Base-by-base conservation (phyloP, 495 filamentous ascomycete species). In the Penicillium mononematosum region DNA sequence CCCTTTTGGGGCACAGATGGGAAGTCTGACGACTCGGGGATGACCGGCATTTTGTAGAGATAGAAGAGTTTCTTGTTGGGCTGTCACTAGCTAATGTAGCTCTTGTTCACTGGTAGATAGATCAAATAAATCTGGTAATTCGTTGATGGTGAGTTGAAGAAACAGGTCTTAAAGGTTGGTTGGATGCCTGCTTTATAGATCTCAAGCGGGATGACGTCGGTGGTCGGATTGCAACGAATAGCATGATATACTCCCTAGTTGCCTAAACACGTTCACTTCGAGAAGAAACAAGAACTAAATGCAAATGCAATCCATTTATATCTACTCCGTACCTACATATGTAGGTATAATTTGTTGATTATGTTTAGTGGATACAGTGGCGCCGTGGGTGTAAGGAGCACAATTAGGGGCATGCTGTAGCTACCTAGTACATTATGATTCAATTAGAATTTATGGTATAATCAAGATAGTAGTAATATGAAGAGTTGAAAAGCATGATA, bases 21-120 rank as follows among this genome's bases (percentile, higher is more conserved):
- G 49, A 68, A 67, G 45, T 62, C 61, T 11, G 63, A 55, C 6
- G 71, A 48, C 4, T 75, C 65, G 19, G 73, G 70, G n/a, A 75
- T 67, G 58, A 72, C 59, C 39, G 74, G 74, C 74, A 76, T 72
- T 8, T 19, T 43, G 31, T 59, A 60, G 47, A 42, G 44, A 27
- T 38, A 19, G 7, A 24, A 19, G 38, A 12, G 8, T 10, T 1
- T 16, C 32, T 20, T 17, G n/a, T 44, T 42, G 36, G 19, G 42
- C 9, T 12, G 2, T 17, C 24, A n/a, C 14, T 25, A 25, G 20
- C 31, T 50, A 38, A 25, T 24, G 3, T 41, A n/a, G 48, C 19
- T 50, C 7, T 39, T 39, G 6, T 36, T 10, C 17, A 6, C 19
- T 27, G 48, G 6, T 24, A 41, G 14, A 5, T 39, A 49, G n/a